These are phyloP conservation scores for Penstemon newberryi DNA, from an alignment of 257 asterid genomes.

Conservation along the genomic window DNA sequence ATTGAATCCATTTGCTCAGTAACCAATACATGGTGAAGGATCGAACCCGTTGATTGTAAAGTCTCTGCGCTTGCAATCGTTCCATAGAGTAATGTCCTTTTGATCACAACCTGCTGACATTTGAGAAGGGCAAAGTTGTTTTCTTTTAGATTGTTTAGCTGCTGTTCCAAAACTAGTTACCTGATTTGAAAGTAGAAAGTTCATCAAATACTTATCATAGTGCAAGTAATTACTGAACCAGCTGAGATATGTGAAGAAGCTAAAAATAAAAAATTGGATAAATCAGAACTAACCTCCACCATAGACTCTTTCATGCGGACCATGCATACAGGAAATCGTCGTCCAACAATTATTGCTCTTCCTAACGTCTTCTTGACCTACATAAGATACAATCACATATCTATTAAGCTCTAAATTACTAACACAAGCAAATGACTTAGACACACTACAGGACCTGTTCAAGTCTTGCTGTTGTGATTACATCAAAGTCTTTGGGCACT, in stretches of 20 bases:
- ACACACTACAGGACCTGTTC: constrained; percentile 44
- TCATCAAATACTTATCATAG: constrained; percentile 17
- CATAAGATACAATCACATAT: constrained; percentile 22
- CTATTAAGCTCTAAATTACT: constrained; percentile 20
- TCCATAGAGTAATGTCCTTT: constrained; percentile 67
- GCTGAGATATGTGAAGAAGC: constrained; percentile 21
- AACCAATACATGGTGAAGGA: constrained; percentile 18
- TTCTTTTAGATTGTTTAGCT: constrained; percentile 34
- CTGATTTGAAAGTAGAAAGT: constrained; percentile 37
- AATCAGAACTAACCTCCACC: constrained; percentile 70
- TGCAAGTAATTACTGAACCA: neutral
- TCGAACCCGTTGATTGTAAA: constrained; percentile 85
- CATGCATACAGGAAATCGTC: constrained; percentile 78
- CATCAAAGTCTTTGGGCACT: constrained; percentile 91
- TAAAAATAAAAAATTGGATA: constrained; percentile 18
- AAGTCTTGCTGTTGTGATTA: constrained; percentile 79
- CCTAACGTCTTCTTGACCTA: constrained; percentile 57
- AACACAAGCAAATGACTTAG: constrained; percentile 23
- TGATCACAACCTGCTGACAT: constrained; percentile 50
- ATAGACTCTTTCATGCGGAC: constrained; percentile 52
- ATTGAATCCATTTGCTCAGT: constrained; percentile 8
- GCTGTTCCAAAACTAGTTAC: constrained; percentile 85
- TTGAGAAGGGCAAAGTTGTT: constrained; percentile 30
- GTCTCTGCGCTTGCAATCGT: constrained; percentile 73
- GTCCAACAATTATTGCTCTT: constrained; percentile 62